A percentile compares a stretch with the other conserved stretches of the same genome.
Evolutionary conservation across 2,329 filamentous ascomycete genomes (phyloP).

Genomic region (Fusarium sarcochroum): DNA sequence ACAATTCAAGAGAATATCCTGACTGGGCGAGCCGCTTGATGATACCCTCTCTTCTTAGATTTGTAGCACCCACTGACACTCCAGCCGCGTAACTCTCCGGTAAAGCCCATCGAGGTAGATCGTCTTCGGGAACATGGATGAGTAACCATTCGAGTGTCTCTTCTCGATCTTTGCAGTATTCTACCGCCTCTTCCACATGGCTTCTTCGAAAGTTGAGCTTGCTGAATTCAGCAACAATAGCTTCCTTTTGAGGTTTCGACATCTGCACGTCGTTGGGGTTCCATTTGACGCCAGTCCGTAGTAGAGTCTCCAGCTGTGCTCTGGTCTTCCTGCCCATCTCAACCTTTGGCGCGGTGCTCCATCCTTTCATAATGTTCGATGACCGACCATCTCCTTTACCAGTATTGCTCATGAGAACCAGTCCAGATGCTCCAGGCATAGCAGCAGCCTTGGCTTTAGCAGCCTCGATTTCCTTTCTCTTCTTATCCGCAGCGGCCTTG

Average conservation of each 20-base stretch:
- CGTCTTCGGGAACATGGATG: conserved; percentile 96
- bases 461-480: conserved; percentile 78
- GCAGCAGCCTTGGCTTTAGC: conserved; percentile 77
- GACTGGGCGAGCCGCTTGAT: conserved; percentile 85
- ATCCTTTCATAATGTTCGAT: conserved; percentile 75
- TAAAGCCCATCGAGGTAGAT: conserved; percentile 91
- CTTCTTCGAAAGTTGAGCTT: conserved; percentile 89
- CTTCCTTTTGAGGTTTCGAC: conserved; percentile 66
- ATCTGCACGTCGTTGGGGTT: conserved; percentile 84
- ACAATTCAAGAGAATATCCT: conserved; percentile 89
- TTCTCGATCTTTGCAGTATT: conserved; percentile 90
- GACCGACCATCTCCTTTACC: conserved; percentile 51
- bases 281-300: conserved; percentile 86
- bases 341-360: conserved; percentile 88
- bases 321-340: conserved; percentile 91
- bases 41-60: conserved; percentile 84
- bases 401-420: conserved; percentile 65
- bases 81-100: conserved; percentile 94
- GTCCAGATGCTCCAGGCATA: conserved; percentile 70
- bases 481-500: conserved; percentile 82
- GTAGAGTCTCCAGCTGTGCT: conserved; percentile 81
- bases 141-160: conserved; percentile 96
- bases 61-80: conserved; percentile 85
- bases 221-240: conserved; percentile 79
- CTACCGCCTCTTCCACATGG: conserved; percentile 89